Evolutionary conservation across 352 stramenopile genomes (phyloP).

Genomic region (Globisporangium radiosum): DNA sequence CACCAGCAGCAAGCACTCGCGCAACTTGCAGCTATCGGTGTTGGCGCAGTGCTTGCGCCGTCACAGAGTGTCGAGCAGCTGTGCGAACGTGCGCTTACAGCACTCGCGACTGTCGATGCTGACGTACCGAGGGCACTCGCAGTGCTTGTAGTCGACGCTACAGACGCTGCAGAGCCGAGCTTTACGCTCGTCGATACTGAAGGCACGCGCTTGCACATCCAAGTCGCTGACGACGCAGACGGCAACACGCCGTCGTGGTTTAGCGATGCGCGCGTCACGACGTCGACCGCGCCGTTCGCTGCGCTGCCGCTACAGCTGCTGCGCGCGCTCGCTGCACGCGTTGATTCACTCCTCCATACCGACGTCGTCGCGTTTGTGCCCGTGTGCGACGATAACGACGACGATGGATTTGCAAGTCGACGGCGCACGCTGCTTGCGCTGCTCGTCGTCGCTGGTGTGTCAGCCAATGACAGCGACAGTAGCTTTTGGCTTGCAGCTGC

Average conservation of each 20-base stretch:
- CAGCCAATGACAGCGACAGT: not conserved
- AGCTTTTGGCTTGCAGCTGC: not conserved
- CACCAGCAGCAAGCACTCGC: not conserved
- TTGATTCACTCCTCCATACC: not conserved
- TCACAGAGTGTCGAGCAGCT: slow-evolving; percentile 9
- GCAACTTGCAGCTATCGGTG: not conserved
- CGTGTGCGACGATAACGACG: not conserved
- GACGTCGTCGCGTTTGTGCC: slow-evolving; percentile 1
- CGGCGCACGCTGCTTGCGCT: not conserved
- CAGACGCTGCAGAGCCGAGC: too few species aligned
- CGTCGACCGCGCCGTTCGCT: slow-evolving; percentile 4
- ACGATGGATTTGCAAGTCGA: not conserved
- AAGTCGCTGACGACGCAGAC: not conserved
- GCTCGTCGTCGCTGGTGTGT: not conserved
- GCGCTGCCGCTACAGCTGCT: slow-evolving; percentile 1
- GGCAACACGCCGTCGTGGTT: slow-evolving; percentile 1
- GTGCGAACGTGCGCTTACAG: slow-evolving; percentile 1
- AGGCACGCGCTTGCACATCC: not conserved
- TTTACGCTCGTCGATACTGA: slow-evolving; percentile 3
- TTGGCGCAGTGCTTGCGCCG: not conserved
- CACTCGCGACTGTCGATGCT: not conserved
- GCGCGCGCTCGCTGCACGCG: not conserved
- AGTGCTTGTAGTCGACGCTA: too few species aligned
- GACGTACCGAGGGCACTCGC: too few species aligned
- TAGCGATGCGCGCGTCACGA: not conserved